phyloP scores from a whole-genome alignment of 2,329 filamentous ascomycete species.

The Fusarium brevicatenulatum region DNA sequence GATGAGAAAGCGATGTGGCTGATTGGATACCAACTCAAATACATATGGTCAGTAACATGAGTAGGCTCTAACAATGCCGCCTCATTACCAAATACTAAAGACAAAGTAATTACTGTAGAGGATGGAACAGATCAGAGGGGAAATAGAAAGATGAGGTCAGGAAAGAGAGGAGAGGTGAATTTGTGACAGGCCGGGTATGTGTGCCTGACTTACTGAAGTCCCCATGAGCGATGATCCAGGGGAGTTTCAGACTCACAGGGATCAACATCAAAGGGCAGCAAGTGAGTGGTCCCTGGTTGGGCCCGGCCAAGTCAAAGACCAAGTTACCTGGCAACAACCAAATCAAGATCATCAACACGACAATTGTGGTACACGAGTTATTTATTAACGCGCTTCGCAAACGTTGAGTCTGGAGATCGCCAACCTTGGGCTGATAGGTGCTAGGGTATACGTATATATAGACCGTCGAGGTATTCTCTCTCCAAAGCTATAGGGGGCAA shows the following conservation, averaged over 20 bases:
- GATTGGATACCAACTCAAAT: background rate
- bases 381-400: conserved; percentile 14
- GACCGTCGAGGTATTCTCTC: conserved; percentile 4
- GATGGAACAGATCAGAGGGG: conserved; percentile 7
- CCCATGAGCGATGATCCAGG: conserved; percentile 38
- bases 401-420: conserved; percentile 13
- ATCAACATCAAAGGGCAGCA: conserved; percentile 39
- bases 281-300: conserved; percentile 21
- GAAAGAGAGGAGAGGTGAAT: conserved; percentile 13
- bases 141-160: conserved; percentile 22
- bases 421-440: background rate
- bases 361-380: background rate
- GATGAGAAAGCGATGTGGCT: conserved; percentile 1
- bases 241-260: conserved; percentile 45
- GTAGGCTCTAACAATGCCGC: conserved; percentile 12
- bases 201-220: conserved; percentile 12
- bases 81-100: background rate
- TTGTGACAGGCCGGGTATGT: conserved; percentile 5
- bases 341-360: conserved; percentile 15
- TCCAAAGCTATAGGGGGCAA: background rate
- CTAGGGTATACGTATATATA: background rate
- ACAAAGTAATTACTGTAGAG: conserved; percentile 2
- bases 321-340: conserved; percentile 17
- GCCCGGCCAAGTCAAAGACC: background rate
- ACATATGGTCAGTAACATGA: background rate